phyloP scores from a whole-genome alignment of 805 yeast genomes.

The Kluyveromyces wickerhamii region DNA sequence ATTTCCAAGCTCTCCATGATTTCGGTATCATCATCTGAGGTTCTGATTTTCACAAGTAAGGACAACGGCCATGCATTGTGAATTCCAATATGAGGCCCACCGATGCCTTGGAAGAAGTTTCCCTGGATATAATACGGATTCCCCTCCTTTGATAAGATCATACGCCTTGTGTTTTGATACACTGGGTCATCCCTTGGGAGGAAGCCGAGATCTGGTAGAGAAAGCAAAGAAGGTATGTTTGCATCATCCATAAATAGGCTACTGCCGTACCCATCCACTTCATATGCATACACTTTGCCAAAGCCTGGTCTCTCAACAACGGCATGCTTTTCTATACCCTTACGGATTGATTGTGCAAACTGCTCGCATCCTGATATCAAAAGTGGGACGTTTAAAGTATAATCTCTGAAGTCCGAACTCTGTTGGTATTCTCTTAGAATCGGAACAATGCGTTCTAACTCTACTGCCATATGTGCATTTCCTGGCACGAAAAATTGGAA shows the following conservation, averaged over 20 bases:
- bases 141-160: slow-evolving; percentile 61
- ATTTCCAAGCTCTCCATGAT: slow-evolving; percentile 42
- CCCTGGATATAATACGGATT: slow-evolving; percentile 76
- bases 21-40: slow-evolving; percentile 64
- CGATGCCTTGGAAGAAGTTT: slow-evolving; percentile 59
- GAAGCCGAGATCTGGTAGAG: slow-evolving; percentile 76
- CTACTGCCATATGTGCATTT: slow-evolving; percentile 66
- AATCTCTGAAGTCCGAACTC: slow-evolving; percentile 13
- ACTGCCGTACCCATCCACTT: slow-evolving; percentile 82
- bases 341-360: slow-evolving; percentile 37
- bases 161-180: slow-evolving; percentile 70
- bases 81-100: slow-evolving; percentile 87
- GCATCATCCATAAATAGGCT: slow-evolving; percentile 80
- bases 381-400: slow-evolving; percentile 28
- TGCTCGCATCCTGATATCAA: slow-evolving; percentile 25
- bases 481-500: slow-evolving; percentile 79
- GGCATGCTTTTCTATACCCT: slow-evolving; percentile 57
- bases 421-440: slow-evolving; percentile 17
- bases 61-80: slow-evolving; percentile 89
- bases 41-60: slow-evolving; percentile 63
- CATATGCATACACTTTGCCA: slow-evolving; percentile 81
- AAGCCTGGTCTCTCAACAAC: slow-evolving; percentile 56
- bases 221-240: slow-evolving; percentile 71
- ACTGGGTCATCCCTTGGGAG: slow-evolving; percentile 41
- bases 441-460: slow-evolving; percentile 37